Percentiles rank a stretch among this genome's conserved stretches.
phyloP scores from a whole-genome alignment of 2,329 filamentous ascomycete species.

The Fusarium agapanthi region DNA sequence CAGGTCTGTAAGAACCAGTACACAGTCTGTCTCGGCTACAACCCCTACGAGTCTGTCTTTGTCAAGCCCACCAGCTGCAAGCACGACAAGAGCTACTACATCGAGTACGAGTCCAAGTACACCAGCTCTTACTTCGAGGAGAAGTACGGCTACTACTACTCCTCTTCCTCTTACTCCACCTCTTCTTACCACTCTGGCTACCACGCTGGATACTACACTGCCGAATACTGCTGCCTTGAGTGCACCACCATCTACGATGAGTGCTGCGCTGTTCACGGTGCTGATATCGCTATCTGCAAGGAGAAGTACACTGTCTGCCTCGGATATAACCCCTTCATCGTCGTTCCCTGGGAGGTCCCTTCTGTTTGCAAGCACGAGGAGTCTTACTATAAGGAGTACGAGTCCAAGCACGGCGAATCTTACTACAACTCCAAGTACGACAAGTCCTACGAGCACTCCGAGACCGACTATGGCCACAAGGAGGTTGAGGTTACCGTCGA shows the following conservation, averaged over 20 bases:
- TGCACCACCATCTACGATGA: constrained; percentile 27
- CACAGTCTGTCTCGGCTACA: constrained; percentile 27
- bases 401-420: constrained; percentile 7
- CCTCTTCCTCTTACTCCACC: not conserved
- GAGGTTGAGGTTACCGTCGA: constrained; percentile 1
- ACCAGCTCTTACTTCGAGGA: constrained; percentile 5
- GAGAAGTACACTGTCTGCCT: constrained; percentile 21
- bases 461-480: too few relatives aligned
- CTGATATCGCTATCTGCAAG: constrained; percentile 18
- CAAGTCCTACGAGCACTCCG: not conserved
- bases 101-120: constrained; percentile 21
- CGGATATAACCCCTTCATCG: constrained; percentile 17
- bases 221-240: constrained; percentile 27
- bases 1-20: constrained; percentile 11
- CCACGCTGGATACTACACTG: constrained; percentile 23
- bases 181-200: not conserved
- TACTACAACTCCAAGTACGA: constrained; percentile 20
- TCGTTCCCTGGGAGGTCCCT: constrained; percentile 8
- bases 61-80: constrained; percentile 20
- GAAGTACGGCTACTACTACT: constrained; percentile 9
- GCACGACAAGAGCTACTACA: constrained; percentile 25
- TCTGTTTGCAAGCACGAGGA: constrained; percentile 28
- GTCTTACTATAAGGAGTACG: constrained; percentile 17
- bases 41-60: constrained; percentile 9
- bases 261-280: constrained; percentile 14